Conservation (phyloP, 2,329 filamentous ascomycete genomes). For the Colletotrichum sp. region DNA sequence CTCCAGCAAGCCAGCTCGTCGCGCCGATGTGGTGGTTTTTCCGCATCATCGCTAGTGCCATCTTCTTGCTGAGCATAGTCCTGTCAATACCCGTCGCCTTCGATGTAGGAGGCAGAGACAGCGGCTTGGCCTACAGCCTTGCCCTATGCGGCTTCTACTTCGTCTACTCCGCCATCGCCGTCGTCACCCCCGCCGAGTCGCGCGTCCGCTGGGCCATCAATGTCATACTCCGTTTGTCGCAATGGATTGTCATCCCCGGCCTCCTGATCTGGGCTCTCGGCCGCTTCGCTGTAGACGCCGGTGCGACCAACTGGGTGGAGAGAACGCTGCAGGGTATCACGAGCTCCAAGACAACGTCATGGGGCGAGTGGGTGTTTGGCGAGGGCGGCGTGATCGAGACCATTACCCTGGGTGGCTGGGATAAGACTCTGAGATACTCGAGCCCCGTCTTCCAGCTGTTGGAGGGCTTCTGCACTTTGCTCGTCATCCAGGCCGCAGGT, state of each 20-base stretch:
- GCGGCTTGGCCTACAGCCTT: slow-evolving; percentile 91
- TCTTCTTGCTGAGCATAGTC: slow-evolving; percentile 91
- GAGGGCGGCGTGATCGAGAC: slow-evolving; percentile 81
- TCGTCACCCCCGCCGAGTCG: slow-evolving; percentile 81
- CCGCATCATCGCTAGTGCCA: slow-evolving; percentile 76
- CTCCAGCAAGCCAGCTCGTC: slow-evolving; percentile 28
- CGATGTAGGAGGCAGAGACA: slow-evolving; percentile 95
- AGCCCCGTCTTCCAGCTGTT: slow-evolving; percentile 93
- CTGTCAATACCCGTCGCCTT: slow-evolving; percentile 97
- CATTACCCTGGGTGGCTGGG: slow-evolving; percentile 84
- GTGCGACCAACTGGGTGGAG: slow-evolving; percentile 79
- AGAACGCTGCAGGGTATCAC: slow-evolving; percentile 74
- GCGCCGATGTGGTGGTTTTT: slow-evolving; percentile 81
- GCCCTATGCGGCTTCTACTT: slow-evolving; percentile 91
- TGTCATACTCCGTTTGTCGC: slow-evolving; percentile 73
- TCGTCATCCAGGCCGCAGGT: slow-evolving; percentile 93
- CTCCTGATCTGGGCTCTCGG: slow-evolving; percentile 95
- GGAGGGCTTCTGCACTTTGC: slow-evolving; percentile 94
- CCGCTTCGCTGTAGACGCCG: slow-evolving; percentile 92
- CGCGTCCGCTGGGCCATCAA: slow-evolving; percentile 76
- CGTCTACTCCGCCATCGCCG: slow-evolving; percentile 79
- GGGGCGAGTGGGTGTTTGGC: slow-evolving; percentile 89
- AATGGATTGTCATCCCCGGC: slow-evolving; percentile 85
- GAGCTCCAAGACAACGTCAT: slow-evolving; percentile 65
- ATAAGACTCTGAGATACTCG: slow-evolving; percentile 85